Evolutionary conservation across 2,329 filamentous ascomycete genomes (phyloP), one percentile per base, ranked within the genome.

Genomic region (Metarhizium guizhouense): DNA sequence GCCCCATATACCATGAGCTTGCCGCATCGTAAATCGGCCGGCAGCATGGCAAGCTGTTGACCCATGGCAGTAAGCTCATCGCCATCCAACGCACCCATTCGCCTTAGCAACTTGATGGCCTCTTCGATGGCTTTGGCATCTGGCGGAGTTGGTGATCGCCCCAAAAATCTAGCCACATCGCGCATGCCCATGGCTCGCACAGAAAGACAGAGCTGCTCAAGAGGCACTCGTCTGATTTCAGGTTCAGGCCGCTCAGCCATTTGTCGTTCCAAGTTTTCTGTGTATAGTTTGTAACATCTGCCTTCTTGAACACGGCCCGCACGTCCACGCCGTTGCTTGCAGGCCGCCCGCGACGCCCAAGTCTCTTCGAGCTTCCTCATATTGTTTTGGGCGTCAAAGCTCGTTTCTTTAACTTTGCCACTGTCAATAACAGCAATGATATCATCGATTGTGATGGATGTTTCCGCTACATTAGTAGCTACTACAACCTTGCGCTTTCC

Each of bases 371-470:
- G 82, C 64, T 90, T 91, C 47, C 95, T 87, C 85, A 97, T 96
- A 67, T 96, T 96, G 68, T 87, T 95, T 59, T 87, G 82, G 0
- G 90, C 84, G 68, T 97, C 94, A 64, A 92, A 97, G 67, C 89
- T 93, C 0, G 92, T 99, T 71, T 99, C 93, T 67, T 99, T 99
- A 57, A 99, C 94, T 54, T 90, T 86, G 32, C 94, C 94, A 11
- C 88, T 94, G 68, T 99, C 94, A 60, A 99, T 93, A 49, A 99
- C 94, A 2, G 90, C 93, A 2, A 97, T 88, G 54, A 99, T 89
- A 67, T 99, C 94, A 67, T 96, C 92, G 58, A 99, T 99, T 0
- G 94, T 99, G 68, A 99, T 97, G 2, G 94, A 97, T 0, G 94
- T 99, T 70, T 99, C 94, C 2, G 94, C 94, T 2, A 99, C 93